Percentiles rank a stretch among this genome's conserved stretches.
Evolutionary conservation across 2,329 filamentous ascomycete genomes (phyloP).

Genomic region (Fusarium sp.): DNA sequence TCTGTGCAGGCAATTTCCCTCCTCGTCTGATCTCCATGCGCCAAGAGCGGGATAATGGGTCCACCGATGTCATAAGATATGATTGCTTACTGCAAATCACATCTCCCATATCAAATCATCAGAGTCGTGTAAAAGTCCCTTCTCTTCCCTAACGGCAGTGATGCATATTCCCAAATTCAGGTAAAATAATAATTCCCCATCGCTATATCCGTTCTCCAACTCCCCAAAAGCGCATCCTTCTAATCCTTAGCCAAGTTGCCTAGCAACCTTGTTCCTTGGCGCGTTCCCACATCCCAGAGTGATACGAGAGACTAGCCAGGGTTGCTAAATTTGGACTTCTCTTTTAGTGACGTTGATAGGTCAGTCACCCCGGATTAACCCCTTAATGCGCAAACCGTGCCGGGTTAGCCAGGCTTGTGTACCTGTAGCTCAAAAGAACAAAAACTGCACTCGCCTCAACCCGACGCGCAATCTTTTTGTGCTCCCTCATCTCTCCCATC

Average conservation of each 20-base stretch:
- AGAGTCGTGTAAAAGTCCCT: too few relatives aligned
- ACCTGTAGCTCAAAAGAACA: conserved; percentile 9
- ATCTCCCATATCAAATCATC: too few relatives aligned
- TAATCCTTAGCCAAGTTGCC: conserved; percentile 26
- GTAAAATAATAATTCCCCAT: background rate
- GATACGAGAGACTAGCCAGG: conserved; percentile 33
- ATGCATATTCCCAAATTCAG: background rate
- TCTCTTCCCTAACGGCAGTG: too few relatives aligned
- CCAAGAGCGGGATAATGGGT: background rate
- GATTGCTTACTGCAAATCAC: background rate
- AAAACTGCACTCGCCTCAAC: conserved; percentile 22
- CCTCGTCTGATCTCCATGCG: background rate
- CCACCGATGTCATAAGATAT: background rate
- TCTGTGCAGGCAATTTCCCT: conserved; percentile 9
- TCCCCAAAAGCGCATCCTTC: conserved; percentile 5
- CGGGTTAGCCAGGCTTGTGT: background rate
- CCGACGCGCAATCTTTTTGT: background rate
- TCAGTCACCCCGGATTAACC: conserved; percentile 34
- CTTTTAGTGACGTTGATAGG: conserved; percentile 14
- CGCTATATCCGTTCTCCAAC: background rate
- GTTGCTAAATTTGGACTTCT: conserved; percentile 30
- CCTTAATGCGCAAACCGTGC: conserved; percentile 33
- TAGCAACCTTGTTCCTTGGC: conserved; percentile 32
- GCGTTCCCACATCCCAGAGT: conserved; percentile 20
- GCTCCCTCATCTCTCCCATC: conserved; percentile 14